Percentiles rank a stretch among this genome's conserved stretches.
phyloP scores from a whole-genome alignment of 495 filamentous ascomycete species.

The Trichocladium antarcticum region DNA sequence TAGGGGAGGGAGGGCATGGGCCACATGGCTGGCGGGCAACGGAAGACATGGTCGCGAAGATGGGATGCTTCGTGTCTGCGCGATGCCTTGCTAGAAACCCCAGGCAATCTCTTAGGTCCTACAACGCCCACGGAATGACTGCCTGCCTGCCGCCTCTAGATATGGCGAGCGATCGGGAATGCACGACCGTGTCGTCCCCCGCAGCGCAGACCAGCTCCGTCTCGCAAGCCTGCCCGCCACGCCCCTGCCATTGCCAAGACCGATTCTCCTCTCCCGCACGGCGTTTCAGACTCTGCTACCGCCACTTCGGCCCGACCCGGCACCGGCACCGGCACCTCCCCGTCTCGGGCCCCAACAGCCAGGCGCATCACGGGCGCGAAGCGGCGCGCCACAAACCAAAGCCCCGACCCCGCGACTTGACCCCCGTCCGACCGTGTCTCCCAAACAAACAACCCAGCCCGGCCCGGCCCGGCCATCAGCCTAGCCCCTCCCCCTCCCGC shows the following conservation, averaged over 20 bases:
- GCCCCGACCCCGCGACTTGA: neutral
- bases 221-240: neutral
- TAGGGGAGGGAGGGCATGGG: neutral
- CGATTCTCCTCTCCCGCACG: neutral
- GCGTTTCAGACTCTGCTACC: too few relatives aligned
- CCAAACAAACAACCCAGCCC: neutral
- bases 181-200: neutral
- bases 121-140: constrained; percentile 2
- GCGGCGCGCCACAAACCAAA: neutral
- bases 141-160: neutral
- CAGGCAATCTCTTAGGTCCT: constrained; percentile 1
- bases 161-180: neutral
- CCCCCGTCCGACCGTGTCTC: too few relatives aligned
- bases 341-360: too few relatives aligned
- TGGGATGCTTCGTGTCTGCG: neutral
- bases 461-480: too few relatives aligned
- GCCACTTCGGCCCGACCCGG: too few relatives aligned
- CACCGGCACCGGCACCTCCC: too few relatives aligned
- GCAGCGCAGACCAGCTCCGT: neutral
- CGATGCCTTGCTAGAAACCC: neutral
- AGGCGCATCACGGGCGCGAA: neutral
- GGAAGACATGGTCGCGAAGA: too few relatives aligned
- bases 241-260: neutral
- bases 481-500: neutral
- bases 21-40: neutral